Evolutionary conservation across 2,329 filamentous ascomycete species (phyloP).

Genomic region (Cladosporium cucumerinum): DNA sequence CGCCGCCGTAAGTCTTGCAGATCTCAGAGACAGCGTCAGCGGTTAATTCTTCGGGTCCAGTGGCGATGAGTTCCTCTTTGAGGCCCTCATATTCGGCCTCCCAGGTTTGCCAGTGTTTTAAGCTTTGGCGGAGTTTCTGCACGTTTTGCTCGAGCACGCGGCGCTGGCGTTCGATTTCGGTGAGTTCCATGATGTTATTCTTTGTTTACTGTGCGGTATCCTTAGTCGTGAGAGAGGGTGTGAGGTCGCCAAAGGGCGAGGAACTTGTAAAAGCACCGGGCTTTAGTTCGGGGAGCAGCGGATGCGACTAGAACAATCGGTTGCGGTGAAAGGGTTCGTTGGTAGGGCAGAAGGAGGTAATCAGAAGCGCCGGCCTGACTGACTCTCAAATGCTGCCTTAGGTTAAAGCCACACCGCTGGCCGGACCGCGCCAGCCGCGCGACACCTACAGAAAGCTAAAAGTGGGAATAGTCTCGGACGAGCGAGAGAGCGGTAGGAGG

Average conservation of each 20-base stretch:
- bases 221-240: background rate
- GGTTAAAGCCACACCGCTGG: background rate
- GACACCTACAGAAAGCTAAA: background rate
- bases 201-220: background rate
- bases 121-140: conserved; percentile 66
- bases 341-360: background rate
- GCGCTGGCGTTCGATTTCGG: conserved; percentile 71
- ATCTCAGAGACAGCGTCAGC: conserved; percentile 38
- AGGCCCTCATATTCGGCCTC: conserved; percentile 89
- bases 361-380: background rate
- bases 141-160: conserved; percentile 73
- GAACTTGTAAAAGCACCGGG: background rate
- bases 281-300: background rate
- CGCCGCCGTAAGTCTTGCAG: conserved; percentile 58
- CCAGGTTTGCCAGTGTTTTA: conserved; percentile 86
- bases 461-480: background rate
- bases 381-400: background rate
- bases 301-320: background rate
- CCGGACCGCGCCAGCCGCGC: background rate
- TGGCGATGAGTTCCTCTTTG: conserved; percentile 70
- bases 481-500: background rate
- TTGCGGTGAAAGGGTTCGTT: background rate
- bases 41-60: conserved; percentile 45
- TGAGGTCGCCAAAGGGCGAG: background rate
- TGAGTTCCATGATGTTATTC: conserved; percentile 42